These are phyloP conservation scores for Xylaria castorea DNA, from an alignment of 495 filamentous ascomycete species.

Conservation along the genomic window DNA sequence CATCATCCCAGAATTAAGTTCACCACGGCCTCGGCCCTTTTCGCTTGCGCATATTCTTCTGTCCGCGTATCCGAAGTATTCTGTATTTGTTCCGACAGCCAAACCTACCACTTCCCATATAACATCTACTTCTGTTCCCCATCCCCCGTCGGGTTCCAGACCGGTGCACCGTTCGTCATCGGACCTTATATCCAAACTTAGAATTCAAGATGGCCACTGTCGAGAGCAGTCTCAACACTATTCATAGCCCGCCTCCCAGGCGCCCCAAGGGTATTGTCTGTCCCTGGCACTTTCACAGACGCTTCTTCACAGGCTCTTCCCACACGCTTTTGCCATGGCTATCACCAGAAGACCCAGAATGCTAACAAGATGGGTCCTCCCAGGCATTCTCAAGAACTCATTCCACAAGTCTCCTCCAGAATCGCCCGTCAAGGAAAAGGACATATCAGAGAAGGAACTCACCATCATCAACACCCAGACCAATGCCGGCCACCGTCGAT, in stretches of 20 bases:
- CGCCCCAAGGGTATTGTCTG: slow-evolving; percentile 74
- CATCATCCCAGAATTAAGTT: neutral
- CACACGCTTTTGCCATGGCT: neutral
- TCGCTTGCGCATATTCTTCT: neutral
- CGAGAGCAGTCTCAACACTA: slow-evolving; percentile 40
- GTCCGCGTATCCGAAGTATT: neutral
- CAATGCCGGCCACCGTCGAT: slow-evolving; percentile 90
- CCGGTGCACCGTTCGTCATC: neutral
- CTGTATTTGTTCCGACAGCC: neutral
- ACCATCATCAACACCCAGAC: slow-evolving; percentile 91
- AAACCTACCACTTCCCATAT: neutral
- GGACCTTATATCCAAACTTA: neutral
- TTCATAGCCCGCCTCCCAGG: slow-evolving; percentile 58
- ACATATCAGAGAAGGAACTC: slow-evolving; percentile 77
- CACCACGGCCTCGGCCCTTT: neutral
- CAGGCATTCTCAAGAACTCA: slow-evolving; percentile 96
- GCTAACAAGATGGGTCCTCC: slow-evolving; percentile 25
- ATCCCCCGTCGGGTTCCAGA: neutral
- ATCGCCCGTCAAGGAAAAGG: slow-evolving; percentile 50
- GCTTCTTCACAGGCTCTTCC: too few species aligned
- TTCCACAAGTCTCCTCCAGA: slow-evolving; percentile 63
- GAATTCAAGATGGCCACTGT: slow-evolving; percentile 47
- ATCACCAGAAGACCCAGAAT: neutral
- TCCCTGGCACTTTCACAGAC: slow-evolving; percentile 13
- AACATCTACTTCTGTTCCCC: neutral